These are phyloP conservation scores for Plectosphaerella cucumerina DNA, from an alignment of 2,329 filamentous ascomycete genomes.

Conservation along the genomic window DNA sequence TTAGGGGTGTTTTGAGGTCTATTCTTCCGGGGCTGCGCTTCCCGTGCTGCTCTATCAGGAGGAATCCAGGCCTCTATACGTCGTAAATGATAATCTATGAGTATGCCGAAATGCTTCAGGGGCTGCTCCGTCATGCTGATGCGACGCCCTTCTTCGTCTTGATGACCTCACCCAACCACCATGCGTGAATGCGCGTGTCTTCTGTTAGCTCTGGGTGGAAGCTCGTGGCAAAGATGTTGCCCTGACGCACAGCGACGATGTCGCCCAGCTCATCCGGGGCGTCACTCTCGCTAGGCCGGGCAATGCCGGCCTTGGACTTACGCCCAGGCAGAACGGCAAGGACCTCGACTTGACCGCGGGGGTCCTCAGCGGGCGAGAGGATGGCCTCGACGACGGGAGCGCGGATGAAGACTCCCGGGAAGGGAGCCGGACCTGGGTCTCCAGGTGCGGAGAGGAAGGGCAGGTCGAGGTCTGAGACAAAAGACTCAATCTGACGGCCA, in stretches of 20 bases:
- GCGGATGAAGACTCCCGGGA: slow-evolving; percentile 86
- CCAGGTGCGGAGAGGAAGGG: slow-evolving; percentile 55
- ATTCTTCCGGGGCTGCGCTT: no score
- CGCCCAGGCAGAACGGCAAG: slow-evolving; percentile 45
- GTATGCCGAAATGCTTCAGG: background rate
- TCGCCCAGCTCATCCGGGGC: slow-evolving; percentile 64
- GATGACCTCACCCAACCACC: slow-evolving; percentile 77
- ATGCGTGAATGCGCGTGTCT: slow-evolving; percentile 83
- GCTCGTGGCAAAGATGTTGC: slow-evolving; percentile 89
- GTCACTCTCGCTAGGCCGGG: slow-evolving; percentile 24
- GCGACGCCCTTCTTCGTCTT: background rate
- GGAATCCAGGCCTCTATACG: background rate
- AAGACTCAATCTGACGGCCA: slow-evolving; percentile 88
- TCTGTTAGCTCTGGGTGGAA: slow-evolving; percentile 93
- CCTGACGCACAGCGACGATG: slow-evolving; percentile 85
- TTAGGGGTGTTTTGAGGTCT: background rate
- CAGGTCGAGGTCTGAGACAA: slow-evolving; percentile 70
- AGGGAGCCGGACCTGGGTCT: slow-evolving; percentile 38
- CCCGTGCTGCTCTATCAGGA: background rate
- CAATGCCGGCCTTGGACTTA: slow-evolving; percentile 29
- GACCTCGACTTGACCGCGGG: slow-evolving; percentile 39
- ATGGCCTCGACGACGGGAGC: slow-evolving; percentile 90
- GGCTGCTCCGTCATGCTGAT: background rate
- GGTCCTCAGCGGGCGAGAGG: slow-evolving; percentile 36
- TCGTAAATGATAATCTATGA: background rate